Base-by-base conservation (phyloP, 2,329 filamentous ascomycete species). In the Gaeumannomyces sp. region DNA sequence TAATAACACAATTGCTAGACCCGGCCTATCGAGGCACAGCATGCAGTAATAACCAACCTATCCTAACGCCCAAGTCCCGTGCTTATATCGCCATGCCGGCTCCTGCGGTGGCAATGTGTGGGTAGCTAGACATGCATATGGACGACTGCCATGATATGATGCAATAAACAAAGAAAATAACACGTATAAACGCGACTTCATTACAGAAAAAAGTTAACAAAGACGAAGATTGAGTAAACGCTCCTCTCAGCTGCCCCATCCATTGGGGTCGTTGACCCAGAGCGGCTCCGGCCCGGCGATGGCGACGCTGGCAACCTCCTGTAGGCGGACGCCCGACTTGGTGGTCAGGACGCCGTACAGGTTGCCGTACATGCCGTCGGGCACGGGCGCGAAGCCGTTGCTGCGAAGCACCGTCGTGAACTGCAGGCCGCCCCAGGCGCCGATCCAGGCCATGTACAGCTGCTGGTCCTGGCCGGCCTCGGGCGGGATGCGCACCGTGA, bases 371-470 rank as follows among this genome's bases (percentile, higher is more conserved):
- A 77, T 67, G 10, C 69, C 70, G 1, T 63, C 66, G 4, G 76
- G 76, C 5, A 77, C 76, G 6, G 63, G 61, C 3, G 70, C 68
- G 4, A 65, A 67, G 2, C 69, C 71, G 11, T 72, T 53, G 59
- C 68, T 45, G 64, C 66, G 22, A 63, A 53, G 67, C 10, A 75
- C 69, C 11, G 67, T 64, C 0, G 73, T 73, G 65, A 73, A 77
- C 69, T 72, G 64, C 16, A 76, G 63, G 11, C 67, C 68, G 29
- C 76, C 76, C 73, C 74, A 78, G 16, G 73, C 66, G 0, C 76
- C 76, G 22, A 77, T 70, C 76, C 76, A 78, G 4, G 76, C 76
- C 3, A 77, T 64, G 62, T 69, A 77, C 33, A 71, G 68, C 8
- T 70, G 64, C 33, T 65, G 59, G 33, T 65, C 65, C 28, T 59